Evolutionary conservation across 2,329 filamentous ascomycete genomes (phyloP), one percentile per base, ranked within the genome.

Genomic region (Dactylellina parvicollis): DNA sequence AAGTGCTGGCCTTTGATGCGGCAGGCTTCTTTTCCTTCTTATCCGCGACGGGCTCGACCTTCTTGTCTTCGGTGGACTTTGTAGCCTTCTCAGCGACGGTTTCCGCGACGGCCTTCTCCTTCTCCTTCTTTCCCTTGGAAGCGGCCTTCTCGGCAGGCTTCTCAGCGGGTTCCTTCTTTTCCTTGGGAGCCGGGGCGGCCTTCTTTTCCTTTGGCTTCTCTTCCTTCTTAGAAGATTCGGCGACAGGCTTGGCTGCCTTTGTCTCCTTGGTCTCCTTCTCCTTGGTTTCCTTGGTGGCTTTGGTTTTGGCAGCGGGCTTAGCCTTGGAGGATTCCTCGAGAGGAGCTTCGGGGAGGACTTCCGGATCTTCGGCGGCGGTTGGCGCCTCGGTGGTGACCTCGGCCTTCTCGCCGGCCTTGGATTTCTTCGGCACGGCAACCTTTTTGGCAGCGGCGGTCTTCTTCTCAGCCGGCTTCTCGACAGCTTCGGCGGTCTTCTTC

Each of bases 41-140:
- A 0, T 59, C 52, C 1, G 54, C 56, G 18, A 84, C 82, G 56
- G 82, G 82, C 42, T 82, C 81, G 52, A 83, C 83, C 69, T 84
- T 82, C 47, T 59, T 46, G 20, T 40, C 46, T 60, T 75, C 32
- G 18, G 52, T 10, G 8, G 56, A 24, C 42, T 71, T 38, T 18
- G 50, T 50, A 18, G 30, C 26, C 26, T 65, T 54, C 42, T 64
- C 60, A n/a, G 32, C 42, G 79, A 78, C 70, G 80, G 82, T 57
- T 82, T 57, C 64, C 36, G 70, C 72, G 2, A 62, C 36, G 24
- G 56, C 52, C 61, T 75, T 74, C 26, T 64, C 52, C 59, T 75
- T 74, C 20, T 64, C 52, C 12, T 40, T 40, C 49, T 64, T 47
- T 16, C 16, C 34, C 36, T 60, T 50, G 9, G 52, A 38, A 20